Evolutionary conservation across 148 eudicot species (phyloP).

Genomic region (Fagopyrum homotropicum): DNA sequence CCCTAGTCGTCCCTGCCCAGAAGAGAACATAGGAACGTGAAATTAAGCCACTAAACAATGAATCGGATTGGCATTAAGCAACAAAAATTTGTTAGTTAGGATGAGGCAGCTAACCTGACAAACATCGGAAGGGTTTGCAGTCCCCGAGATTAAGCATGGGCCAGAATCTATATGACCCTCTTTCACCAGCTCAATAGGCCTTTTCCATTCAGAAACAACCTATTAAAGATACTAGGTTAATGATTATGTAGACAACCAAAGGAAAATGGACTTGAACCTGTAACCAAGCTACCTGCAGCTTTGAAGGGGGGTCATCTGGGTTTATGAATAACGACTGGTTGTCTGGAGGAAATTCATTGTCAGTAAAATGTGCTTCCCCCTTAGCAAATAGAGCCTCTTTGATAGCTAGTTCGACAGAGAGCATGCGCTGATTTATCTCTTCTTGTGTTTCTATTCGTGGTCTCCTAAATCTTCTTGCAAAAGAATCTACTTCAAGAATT

Average conservation of each 20-base stretch:
- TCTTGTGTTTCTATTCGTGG: slow-evolving; percentile 80
- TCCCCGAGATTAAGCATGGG: slow-evolving; percentile 87
- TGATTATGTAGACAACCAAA: background rate
- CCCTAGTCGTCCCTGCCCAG: slow-evolving; percentile 81
- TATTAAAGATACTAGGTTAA: slow-evolving; percentile 18
- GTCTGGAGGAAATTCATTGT: slow-evolving; percentile 92
- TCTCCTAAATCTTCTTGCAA: slow-evolving; percentile 74
- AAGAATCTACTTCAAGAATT: slow-evolving; percentile 80
- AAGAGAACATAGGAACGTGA: slow-evolving; percentile 10
- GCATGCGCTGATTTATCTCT: slow-evolving; percentile 92
- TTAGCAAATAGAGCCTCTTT: slow-evolving; percentile 87
- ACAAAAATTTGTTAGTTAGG: background rate
- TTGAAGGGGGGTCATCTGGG: slow-evolving; percentile 67
- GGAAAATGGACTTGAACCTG: background rate
- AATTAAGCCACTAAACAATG: slow-evolving; percentile 5
- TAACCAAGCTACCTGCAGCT: slow-evolving; percentile 56
- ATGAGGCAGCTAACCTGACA: slow-evolving; percentile 70
- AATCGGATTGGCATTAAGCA: background rate
- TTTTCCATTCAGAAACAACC: slow-evolving; percentile 95
- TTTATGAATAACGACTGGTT: slow-evolving; percentile 76
- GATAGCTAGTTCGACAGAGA: slow-evolving; percentile 92
- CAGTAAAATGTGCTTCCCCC: slow-evolving; percentile 87
- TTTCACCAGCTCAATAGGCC: slow-evolving; percentile 72
- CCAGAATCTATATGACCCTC: slow-evolving; percentile 25
- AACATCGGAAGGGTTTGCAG: slow-evolving; percentile 96